Evolutionary conservation across 495 filamentous ascomycete species (phyloP).

Genomic region (Sporormia fimetaria): DNA sequence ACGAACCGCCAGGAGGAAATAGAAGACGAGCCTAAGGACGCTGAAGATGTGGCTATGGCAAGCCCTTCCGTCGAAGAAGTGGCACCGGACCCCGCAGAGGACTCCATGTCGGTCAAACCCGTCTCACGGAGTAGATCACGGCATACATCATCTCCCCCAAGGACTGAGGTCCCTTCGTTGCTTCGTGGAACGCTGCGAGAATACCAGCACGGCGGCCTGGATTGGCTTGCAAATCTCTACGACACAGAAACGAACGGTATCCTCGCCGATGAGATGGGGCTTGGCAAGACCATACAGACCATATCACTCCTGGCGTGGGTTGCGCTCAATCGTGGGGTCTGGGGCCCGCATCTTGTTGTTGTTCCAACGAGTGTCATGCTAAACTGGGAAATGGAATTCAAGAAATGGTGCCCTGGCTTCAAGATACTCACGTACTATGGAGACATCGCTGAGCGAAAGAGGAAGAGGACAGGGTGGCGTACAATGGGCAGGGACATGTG

Average conservation of each 20-base stretch:
- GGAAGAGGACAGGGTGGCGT: constrained; percentile 77
- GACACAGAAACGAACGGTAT: constrained; percentile 93
- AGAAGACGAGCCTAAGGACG: not conserved
- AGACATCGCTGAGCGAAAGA: constrained; percentile 64
- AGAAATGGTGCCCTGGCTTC: constrained; percentile 97
- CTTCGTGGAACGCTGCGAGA: constrained; percentile 84
- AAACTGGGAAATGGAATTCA: constrained; percentile 99
- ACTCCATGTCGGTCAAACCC: not conserved
- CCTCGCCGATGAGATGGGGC: constrained; percentile 97
- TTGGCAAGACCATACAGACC: constrained; percentile 98
- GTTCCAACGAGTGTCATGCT: constrained; percentile 98
- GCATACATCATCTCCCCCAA: constrained; percentile 11
- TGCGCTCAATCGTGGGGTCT: constrained; percentile 79
- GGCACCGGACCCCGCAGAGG: not conserved
- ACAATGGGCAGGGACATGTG: constrained; percentile 67
- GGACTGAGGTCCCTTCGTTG: constrained; percentile 55
- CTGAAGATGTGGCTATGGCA: not conserved
- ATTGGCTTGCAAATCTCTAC: constrained; percentile 92
- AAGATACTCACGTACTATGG: constrained; percentile 98
- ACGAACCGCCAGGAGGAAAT: not conserved
- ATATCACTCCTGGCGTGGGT: constrained; percentile 91
- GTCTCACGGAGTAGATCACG: constrained; percentile 11
- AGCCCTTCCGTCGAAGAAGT: constrained; percentile 3
- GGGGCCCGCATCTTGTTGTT: constrained; percentile 93
- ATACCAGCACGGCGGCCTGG: constrained; percentile 91